Conservation (phyloP, 83 land plant species). For the Diphasiastrum complanatum region DNA sequence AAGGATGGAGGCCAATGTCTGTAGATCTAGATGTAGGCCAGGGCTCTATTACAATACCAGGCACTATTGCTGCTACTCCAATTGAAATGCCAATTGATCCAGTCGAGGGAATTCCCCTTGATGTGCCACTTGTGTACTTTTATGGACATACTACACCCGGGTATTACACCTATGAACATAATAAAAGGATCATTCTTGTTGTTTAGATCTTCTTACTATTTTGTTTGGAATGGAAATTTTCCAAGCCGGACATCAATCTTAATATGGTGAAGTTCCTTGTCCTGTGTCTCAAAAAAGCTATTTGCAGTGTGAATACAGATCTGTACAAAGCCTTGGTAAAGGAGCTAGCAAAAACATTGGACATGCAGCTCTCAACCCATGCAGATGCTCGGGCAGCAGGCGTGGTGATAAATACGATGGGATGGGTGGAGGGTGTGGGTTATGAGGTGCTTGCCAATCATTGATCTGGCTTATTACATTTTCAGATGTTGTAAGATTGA, state of each 20-base stretch:
- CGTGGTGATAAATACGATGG: conserved; percentile 98
- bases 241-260: too few species aligned
- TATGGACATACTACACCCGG: conserved; percentile 86
- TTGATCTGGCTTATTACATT: conserved; percentile 1
- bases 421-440: conserved; percentile 95
- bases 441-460: conserved; percentile 60
- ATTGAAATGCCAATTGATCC: conserved; percentile 91
- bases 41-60: conserved; percentile 84
- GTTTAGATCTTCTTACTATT: too few species aligned
- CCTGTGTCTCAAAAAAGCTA: not conserved
- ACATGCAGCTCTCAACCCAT: conserved; percentile 58
- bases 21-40: conserved; percentile 97
- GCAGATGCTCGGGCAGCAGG: conserved; percentile 81
- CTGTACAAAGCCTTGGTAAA: conserved; percentile 77
- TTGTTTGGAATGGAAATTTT: too few species aligned
- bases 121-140: conserved; percentile 78
- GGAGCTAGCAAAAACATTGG: conserved; percentile 73
- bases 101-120: conserved; percentile 80
- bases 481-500: too few species aligned
- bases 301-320: conserved; percentile 66
- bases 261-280: not conserved
- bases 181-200: too few species aligned
- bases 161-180: conserved; percentile 27
- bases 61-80: conserved; percentile 82
- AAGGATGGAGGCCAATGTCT: conserved; percentile 83